A percentile compares a stretch with the other conserved stretches of the same genome.
Evolutionary conservation across 73 alveolate genomes (phyloP).

Genomic region (Urostyla sp.): DNA sequence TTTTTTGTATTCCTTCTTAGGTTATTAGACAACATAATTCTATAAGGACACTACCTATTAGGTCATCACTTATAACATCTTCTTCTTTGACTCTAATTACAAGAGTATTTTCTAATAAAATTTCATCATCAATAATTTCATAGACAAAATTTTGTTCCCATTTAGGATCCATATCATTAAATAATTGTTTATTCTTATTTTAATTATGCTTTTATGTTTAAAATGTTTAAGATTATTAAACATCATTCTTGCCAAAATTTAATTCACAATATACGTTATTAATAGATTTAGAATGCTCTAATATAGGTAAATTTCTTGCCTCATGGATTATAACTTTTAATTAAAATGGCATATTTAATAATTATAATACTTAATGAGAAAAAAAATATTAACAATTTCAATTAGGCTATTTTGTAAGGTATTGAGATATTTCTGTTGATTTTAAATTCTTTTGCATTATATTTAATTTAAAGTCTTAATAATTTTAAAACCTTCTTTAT

Average conservation of each 20-base stretch:
- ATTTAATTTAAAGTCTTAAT: no score
- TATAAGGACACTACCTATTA: constrained; percentile 46
- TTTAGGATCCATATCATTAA: constrained; percentile 18
- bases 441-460: no score
- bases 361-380: not conserved
- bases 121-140: constrained; percentile 49
- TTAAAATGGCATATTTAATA: constrained; percentile 43
- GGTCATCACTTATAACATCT: constrained; percentile 50
- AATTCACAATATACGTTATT: constrained; percentile 50
- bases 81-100: constrained; percentile 48
- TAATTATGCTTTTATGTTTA: no score
- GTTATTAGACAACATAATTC: constrained; percentile 33
- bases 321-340: constrained; percentile 18
- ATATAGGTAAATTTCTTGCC: constrained; percentile 55
- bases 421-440: no score
- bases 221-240: not conserved
- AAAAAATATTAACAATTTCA: no score
- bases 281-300: constrained; percentile 34
- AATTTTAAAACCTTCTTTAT: no score
- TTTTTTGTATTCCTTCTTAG: constrained; percentile 1
- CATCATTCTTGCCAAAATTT: constrained; percentile 40
- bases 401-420: no score
- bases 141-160: constrained; percentile 8
- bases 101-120: constrained; percentile 26
- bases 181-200: not conserved